A percentile compares a stretch with the other conserved stretches of the same genome.
Conservation (phyloP, 225 moss, liverwort and hornwort genomes). For the Physcomitrium patens region DNA sequence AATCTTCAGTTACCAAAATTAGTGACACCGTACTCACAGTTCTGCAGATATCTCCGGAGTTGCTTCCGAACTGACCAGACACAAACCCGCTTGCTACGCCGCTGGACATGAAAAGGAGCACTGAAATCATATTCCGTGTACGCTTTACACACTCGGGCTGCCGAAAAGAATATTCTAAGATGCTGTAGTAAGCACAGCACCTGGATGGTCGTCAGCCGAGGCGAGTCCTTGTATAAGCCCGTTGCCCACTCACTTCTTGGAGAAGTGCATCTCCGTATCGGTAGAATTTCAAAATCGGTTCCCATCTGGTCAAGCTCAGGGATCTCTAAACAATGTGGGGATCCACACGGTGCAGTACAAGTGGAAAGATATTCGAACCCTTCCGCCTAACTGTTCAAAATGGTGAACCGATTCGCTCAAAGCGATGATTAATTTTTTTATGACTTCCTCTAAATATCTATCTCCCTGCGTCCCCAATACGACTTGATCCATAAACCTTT, state of each 20-base stretch:
- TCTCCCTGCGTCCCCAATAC: neutral
- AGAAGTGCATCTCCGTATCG: conserved; percentile 48
- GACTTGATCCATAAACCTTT: neutral
- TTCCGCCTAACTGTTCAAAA: neutral
- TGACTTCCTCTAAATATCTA: neutral
- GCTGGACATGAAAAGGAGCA: no score
- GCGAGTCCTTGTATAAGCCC: conserved; percentile 15
- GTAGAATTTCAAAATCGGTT: conserved; percentile 21
- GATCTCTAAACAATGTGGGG: neutral
- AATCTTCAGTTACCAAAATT: no score
- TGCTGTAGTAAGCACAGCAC: no score
- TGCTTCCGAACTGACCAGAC: no score
- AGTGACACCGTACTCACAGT: no score
- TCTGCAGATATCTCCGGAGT: no score
- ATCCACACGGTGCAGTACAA: neutral
- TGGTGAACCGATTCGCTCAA: neutral
- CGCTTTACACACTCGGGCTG: no score
- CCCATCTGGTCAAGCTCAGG: conserved; percentile 28
- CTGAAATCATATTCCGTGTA: no score
- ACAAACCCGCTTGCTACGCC: no score
- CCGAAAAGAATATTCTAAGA: no score
- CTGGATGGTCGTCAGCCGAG: neutral
- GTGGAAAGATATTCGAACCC: neutral
- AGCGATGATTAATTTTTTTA: neutral
- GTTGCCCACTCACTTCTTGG: conserved; percentile 54